phyloP scores from a whole-genome alignment of 352 stramenopile species.

The Salisapilia sapeloensis region DNA sequence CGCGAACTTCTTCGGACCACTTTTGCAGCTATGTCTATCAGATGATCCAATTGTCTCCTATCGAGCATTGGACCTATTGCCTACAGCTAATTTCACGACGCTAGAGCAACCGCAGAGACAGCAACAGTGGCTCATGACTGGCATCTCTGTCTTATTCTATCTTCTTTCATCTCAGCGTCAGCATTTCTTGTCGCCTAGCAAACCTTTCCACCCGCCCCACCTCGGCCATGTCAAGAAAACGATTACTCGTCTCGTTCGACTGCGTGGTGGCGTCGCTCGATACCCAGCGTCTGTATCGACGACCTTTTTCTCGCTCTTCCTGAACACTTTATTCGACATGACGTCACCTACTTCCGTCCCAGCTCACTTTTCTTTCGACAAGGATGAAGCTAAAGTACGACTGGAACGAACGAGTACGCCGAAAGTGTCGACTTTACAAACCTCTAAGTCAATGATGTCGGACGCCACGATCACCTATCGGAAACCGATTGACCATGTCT shows the following conservation, averaged over 20 bases:
- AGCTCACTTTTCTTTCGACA: conserved; percentile 35
- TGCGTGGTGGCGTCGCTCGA: conserved; percentile 39
- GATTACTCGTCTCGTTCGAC: conserved; percentile 24
- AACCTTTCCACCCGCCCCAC: no score
- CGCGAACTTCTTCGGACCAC: conserved; percentile 36
- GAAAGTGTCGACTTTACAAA: conserved; percentile 67
- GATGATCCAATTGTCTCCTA: conserved; percentile 16
- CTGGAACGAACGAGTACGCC: conserved; percentile 66
- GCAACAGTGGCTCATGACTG: conserved; percentile 45
- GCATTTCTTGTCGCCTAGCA: conserved; percentile 21
- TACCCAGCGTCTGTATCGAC: conserved; percentile 55
- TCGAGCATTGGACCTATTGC: conserved; percentile 27
- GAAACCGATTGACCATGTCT: conserved; percentile 54
- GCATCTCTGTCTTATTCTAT: conserved; percentile 36
- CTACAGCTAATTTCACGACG: conserved; percentile 31
- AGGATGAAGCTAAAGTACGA: conserved; percentile 23
- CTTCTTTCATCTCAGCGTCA: conserved; percentile 26
- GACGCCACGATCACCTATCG: conserved; percentile 36
- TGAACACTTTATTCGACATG: conserved; percentile 44
- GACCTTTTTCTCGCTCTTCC: conserved; percentile 44
- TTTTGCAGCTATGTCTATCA: conserved; percentile 33
- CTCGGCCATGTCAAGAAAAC: conserved; percentile 1
- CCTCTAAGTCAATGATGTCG: conserved; percentile 36
- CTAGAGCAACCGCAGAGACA: conserved; percentile 63
- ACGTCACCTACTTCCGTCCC: conserved; percentile 47